A percentile compares a stretch with the other conserved stretches of the same genome.
These are phyloP conservation scores for Isoetes engelmannii DNA, from an alignment of 83 land plant species.

Conservation along the genomic window DNA sequence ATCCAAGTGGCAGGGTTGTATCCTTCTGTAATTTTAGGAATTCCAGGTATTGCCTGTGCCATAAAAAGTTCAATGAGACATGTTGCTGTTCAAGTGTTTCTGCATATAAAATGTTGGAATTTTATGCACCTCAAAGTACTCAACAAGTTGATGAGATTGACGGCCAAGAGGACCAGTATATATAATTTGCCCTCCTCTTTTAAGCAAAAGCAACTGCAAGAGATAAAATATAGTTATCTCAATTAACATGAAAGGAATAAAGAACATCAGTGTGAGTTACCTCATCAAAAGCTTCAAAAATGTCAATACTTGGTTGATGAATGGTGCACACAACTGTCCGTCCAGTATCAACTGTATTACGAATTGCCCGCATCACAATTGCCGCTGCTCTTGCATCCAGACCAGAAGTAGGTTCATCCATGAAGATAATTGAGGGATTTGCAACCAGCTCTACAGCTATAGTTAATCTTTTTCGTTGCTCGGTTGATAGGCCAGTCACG, in stretches of 20 bases:
- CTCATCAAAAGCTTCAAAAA: slow-evolving; percentile 21
- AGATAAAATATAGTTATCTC: neutral
- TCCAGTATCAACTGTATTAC: slow-evolving; percentile 13
- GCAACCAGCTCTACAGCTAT: slow-evolving; percentile 21
- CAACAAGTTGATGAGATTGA: slow-evolving; percentile 18
- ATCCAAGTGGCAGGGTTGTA: slow-evolving; percentile 13
- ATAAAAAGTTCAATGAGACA: neutral
- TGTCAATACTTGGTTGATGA: slow-evolving; percentile 20
- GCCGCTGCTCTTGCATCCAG: slow-evolving; percentile 12
- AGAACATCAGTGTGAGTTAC: neutral
- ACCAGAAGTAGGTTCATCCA: neutral
- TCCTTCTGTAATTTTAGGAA: slow-evolving; percentile 12
- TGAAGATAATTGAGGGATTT: slow-evolving; percentile 20
- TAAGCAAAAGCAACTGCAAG: slow-evolving; percentile 15
- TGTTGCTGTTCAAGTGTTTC: neutral
- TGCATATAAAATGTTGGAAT: neutral
- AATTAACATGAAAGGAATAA: neutral
- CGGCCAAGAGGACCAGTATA: slow-evolving; percentile 19
- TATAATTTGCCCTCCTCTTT: slow-evolving; percentile 21
- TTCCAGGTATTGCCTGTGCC: slow-evolving; percentile 18
- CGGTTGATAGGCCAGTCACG: slow-evolving; percentile 19
- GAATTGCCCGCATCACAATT: slow-evolving; percentile 11
- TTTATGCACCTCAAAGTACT: slow-evolving; percentile 12
- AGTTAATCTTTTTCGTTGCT: slow-evolving; percentile 22
- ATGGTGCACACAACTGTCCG: slow-evolving; percentile 18